A percentile compares a stretch with the other conserved stretches of the same genome.
phyloP scores from a whole-genome alignment of 805 yeast genomes.

The Maudiozyma serrabonitensis region DNA sequence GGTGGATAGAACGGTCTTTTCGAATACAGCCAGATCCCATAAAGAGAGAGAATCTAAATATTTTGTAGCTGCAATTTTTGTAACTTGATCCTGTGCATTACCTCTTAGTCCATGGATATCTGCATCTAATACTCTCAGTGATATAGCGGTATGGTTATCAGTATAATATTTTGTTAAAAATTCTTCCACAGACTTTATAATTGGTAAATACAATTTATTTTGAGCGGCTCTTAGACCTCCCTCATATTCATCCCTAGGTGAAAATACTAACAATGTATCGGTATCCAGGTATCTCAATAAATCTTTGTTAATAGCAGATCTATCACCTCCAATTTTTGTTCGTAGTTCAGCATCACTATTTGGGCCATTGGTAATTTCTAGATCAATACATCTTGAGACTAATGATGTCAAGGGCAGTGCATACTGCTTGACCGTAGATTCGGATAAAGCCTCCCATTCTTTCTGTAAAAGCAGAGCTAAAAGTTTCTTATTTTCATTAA shows the following conservation, averaged over 20 bases:
- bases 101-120: constrained; percentile 77
- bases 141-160: constrained; percentile 21
- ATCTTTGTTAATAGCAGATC: constrained; percentile 46
- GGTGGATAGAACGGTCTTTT: constrained; percentile 75
- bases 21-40: constrained; percentile 82
- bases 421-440: constrained; percentile 52
- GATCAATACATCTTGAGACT: constrained; percentile 78
- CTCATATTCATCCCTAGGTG: constrained; percentile 72
- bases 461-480: constrained; percentile 70
- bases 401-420: constrained; percentile 81
- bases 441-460: constrained; percentile 78
- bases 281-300: constrained; percentile 84
- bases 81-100: constrained; percentile 54
- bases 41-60: constrained; percentile 56
- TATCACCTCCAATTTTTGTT: constrained; percentile 51
- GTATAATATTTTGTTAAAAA: constrained; percentile 34
- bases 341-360: constrained; percentile 33
- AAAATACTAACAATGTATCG: constrained; percentile 81
- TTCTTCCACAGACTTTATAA: constrained; percentile 57
- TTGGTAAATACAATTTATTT: constrained; percentile 63
- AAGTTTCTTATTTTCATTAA: constrained; percentile 50
- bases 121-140: constrained; percentile 59
- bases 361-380: constrained; percentile 34
- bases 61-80: constrained; percentile 49
- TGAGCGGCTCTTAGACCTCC: constrained; percentile 77